Evolutionary conservation across 352 stramenopile species (phyloP).

Genomic region (Globisporangium camurandrum): DNA sequence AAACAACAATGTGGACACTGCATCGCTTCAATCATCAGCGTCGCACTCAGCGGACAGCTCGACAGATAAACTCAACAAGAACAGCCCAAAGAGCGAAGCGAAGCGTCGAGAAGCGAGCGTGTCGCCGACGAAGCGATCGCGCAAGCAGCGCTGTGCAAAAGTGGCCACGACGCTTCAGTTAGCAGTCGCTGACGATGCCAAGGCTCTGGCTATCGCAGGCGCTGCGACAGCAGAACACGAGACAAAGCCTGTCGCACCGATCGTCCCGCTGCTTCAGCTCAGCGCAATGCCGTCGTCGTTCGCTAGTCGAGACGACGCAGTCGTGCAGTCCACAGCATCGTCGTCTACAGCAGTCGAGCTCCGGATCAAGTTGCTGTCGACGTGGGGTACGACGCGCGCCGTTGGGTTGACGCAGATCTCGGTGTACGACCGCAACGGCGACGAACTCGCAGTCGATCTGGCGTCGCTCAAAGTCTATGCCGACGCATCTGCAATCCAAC

Average conservation of each 20-base stretch:
- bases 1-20: no score
- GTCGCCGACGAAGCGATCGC: slow-evolving; percentile 7
- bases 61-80: background rate
- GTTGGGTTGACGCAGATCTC: slow-evolving; percentile 61
- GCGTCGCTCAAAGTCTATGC: slow-evolving; percentile 43
- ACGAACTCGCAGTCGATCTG: slow-evolving; percentile 41
- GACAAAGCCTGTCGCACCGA: background rate
- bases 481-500: slow-evolving; percentile 29
- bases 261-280: slow-evolving; percentile 26
- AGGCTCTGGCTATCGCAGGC: no score
- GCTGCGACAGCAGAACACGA: background rate
- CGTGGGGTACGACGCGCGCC: slow-evolving; percentile 50
- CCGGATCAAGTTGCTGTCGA: slow-evolving; percentile 59
- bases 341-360: slow-evolving; percentile 23
- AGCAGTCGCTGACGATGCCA: no score
- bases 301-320: no score
- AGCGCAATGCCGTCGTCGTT: background rate
- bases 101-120: background rate
- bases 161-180: no score
- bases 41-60: background rate
- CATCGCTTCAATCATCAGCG: no score
- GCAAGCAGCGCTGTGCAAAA: slow-evolving; percentile 5
- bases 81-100: background rate
- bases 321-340: no score
- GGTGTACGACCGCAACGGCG: slow-evolving; percentile 53